phyloP scores from a whole-genome alignment of 768 basidiomycete species.

The Tricholoma hemisulphureum region DNA sequence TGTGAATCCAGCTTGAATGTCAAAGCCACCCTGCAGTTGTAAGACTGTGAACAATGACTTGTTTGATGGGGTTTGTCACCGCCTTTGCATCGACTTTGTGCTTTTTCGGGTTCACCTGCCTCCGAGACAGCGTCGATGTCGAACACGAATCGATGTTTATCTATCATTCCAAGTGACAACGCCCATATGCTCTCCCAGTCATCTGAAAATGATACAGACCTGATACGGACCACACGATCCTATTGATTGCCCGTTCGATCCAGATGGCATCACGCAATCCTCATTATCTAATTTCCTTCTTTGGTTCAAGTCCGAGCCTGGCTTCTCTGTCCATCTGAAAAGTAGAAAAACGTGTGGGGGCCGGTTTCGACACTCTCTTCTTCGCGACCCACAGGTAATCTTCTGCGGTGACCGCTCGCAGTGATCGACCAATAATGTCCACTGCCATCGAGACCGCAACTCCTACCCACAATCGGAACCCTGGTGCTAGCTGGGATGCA shows the following conservation, averaged over 20 bases:
- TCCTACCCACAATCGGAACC: constrained; percentile 1
- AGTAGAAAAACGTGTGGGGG: constrained; percentile 6
- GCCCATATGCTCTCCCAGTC: constrained; percentile 4
- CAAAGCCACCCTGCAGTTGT: too few relatives aligned
- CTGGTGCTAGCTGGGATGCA: constrained; percentile 1
- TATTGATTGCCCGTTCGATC: constrained; percentile 63
- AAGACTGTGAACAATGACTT: too few relatives aligned
- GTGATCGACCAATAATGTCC: constrained; percentile 5
- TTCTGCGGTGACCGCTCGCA: background rate
- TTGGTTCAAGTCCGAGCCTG: too few relatives aligned
- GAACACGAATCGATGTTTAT: background rate
- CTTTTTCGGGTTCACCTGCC: too few relatives aligned
- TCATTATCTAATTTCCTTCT: too few relatives aligned
- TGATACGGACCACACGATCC: background rate
- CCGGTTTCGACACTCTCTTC: background rate
- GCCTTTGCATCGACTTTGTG: too few relatives aligned
- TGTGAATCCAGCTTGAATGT: too few relatives aligned
- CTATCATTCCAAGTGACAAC: background rate
- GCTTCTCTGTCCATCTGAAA: background rate
- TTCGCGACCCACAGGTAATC: background rate
- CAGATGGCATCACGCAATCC: too few relatives aligned
- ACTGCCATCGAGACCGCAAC: constrained; percentile 1
- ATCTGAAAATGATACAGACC: too few relatives aligned
- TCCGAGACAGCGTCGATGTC: too few relatives aligned
- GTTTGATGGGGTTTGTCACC: too few relatives aligned